A percentile compares a stretch with the other conserved stretches of the same genome.
Conservation (phyloP, 2,329 filamentous ascomycete species). For the Biscogniauxia mediterranea region DNA sequence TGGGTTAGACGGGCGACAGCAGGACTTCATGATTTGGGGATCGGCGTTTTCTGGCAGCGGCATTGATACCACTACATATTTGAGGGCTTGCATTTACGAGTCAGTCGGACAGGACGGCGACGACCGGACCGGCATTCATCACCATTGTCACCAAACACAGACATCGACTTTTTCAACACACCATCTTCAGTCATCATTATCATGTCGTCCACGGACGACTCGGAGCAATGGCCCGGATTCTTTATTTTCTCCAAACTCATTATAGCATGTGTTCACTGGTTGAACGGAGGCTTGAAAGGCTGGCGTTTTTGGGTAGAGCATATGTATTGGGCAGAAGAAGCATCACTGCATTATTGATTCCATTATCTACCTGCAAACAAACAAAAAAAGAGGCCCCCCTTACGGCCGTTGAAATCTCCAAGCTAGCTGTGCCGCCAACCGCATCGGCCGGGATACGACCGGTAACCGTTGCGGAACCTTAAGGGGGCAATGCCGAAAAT, state of each 20-base stretch:
- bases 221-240: background rate
- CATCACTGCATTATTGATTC: background rate
- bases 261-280: slow-evolving; percentile 22
- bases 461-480: background rate
- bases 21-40: slow-evolving; percentile 14
- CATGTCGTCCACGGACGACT: background rate
- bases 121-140: slow-evolving; percentile 4
- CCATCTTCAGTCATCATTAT: slow-evolving; percentile 8
- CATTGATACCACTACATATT: slow-evolving; percentile 29
- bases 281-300: slow-evolving; percentile 16
- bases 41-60: slow-evolving; percentile 24
- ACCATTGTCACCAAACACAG: background rate
- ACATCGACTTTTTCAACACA: background rate
- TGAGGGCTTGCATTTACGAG: slow-evolving; percentile 22
- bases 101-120: slow-evolving; percentile 13
- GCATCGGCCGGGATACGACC: background rate
- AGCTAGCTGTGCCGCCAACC: background rate
- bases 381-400: background rate
- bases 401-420: background rate
- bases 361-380: background rate
- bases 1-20: slow-evolving; percentile 13
- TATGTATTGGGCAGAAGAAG: background rate
- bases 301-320: slow-evolving; percentile 12
- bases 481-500: background rate
- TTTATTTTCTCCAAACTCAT: background rate